Base-by-base conservation (phyloP, 768 basidiomycete species). In the Inosperma sp. region DNA sequence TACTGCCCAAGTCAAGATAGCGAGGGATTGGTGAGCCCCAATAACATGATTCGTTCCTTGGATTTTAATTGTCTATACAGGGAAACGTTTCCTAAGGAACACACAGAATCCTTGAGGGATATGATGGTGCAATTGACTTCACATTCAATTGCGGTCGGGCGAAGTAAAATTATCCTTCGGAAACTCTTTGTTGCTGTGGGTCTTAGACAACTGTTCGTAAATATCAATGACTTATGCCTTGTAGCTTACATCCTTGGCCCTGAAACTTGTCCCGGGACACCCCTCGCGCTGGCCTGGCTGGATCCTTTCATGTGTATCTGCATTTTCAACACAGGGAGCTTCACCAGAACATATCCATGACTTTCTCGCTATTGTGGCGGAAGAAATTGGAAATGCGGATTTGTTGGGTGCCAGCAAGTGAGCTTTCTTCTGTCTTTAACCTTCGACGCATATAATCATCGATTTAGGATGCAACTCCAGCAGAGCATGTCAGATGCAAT, bases 1-100 rank as follows among this genome's bases (percentile, higher is more conserved):
- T 59, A 96, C 91, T 0, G 81, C 86, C 2, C 91, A 94, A 62
- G 88, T 94, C 54, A 97, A 97, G 78, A 91, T 95, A 56, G 83
- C 87, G 12, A 74, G 93, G 56, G 93, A 95, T 65, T 95, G 93
- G 93, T 93, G 64, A 56, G 79, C 65, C 42, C n/a, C n/a, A n/a
- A n/a, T n/a, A n/a, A n/a, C n/a, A n/a, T 33, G 17, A 19, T 39
- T 41, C 21, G 30, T 10, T 13, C 42, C 26, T 41, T 49, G 23
- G 13, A 21, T 12, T 26, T 45, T 53, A 13, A 26, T 19, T 17
- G 21, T 2, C n/a, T 39, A 26, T 49, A n/a, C n/a, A 92, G 92
- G 92, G 84, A 83, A n/a, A 66, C 76, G 5, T 83, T 91, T 59
- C 89, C 89, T 0, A 55, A 67, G 12, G 81, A 85, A 31, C 74